Conservation (phyloP, 2,329 filamentous ascomycete species). For the Aureobasidium vineae region DNA sequence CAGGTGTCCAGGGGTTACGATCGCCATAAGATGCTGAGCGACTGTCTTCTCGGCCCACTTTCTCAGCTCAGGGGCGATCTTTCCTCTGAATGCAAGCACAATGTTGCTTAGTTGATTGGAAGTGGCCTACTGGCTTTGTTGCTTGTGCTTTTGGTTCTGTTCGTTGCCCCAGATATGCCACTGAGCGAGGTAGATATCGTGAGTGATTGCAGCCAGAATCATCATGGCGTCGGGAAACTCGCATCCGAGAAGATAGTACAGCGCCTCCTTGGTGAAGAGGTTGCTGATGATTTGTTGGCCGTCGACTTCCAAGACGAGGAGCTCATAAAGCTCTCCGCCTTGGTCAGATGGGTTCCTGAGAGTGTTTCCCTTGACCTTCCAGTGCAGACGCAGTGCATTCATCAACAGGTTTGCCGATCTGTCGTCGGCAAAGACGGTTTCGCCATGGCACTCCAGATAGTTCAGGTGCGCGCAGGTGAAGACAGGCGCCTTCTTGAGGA, state of each 20-base stretch:
- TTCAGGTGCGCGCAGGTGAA: neutral
- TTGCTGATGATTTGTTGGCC: neutral
- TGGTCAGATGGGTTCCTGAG: neutral
- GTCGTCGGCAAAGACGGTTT: neutral
- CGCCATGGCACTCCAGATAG: neutral
- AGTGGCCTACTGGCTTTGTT: neutral
- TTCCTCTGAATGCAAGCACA: conserved; percentile 8
- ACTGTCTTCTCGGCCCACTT: conserved; percentile 6
- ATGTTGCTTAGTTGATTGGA: conserved; percentile 17
- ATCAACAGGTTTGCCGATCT: neutral
- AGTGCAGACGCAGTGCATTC: conserved; percentile 6
- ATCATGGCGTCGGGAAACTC: neutral
- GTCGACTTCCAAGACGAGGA: neutral
- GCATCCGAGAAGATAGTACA: neutral
- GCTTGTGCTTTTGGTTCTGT: neutral
- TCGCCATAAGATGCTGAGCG: neutral
- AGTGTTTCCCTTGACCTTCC: neutral
- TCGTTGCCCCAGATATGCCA: neutral
- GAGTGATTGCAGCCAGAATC: neutral
- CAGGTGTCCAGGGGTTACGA: conserved; percentile 11
- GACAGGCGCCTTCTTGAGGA: neutral
- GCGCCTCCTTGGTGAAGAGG: neutral
- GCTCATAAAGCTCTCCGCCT: neutral
- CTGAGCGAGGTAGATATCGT: neutral
- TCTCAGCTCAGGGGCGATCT: neutral